Base-by-base conservation (phyloP, 805 yeast genomes). In the Ogataea allantospora region DNA sequence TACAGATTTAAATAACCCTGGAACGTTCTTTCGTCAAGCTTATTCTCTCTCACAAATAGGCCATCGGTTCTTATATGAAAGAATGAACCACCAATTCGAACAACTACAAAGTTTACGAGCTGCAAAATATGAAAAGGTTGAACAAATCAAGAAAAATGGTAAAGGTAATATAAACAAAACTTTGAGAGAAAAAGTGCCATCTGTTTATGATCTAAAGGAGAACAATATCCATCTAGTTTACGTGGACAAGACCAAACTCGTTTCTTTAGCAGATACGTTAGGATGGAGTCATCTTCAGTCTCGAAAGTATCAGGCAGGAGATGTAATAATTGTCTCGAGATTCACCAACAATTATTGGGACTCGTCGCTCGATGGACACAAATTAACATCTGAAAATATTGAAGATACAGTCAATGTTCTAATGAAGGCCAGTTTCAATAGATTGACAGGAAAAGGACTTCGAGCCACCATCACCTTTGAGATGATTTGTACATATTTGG, bases 131-230 rank as follows among this genome's bases (percentile, higher is more conserved):
- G 58, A 63, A 3, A 60, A 60, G 21, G 77, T 77, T 2, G 60
- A 62, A 50, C 74, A 68, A 48, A 61, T 59, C n/a, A 48, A 63
- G 21, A 62, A 68, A 22, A 73, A 73, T 0, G 66, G 67, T 16
- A 57, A 73, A 4, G 60, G 58, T 3, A 62, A 68, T 20, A 66
- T 79, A 7, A 65, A 75, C 13, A 50, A 63, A 12, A 79, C 68
- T 11, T 58, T 79, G 70, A 67, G 77, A 38, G 73, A 71, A 43
- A 65, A 80, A 13, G 72, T 78, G 4, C 70, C 69, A 21, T 66
- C 71, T 40, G 70, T 50, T 3, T 58, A 49, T 31, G 34, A 38
- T 7, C 21, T 27, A 1, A 40, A 43, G 15, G 68, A 44, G 57
- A 70, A 57, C 58, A 65, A 40, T 58, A 65, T 48, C 62, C 69